Evolutionary conservation across 2,329 filamentous ascomycete species (phyloP).

Genomic region (Hymenoscyphus infarciens): DNA sequence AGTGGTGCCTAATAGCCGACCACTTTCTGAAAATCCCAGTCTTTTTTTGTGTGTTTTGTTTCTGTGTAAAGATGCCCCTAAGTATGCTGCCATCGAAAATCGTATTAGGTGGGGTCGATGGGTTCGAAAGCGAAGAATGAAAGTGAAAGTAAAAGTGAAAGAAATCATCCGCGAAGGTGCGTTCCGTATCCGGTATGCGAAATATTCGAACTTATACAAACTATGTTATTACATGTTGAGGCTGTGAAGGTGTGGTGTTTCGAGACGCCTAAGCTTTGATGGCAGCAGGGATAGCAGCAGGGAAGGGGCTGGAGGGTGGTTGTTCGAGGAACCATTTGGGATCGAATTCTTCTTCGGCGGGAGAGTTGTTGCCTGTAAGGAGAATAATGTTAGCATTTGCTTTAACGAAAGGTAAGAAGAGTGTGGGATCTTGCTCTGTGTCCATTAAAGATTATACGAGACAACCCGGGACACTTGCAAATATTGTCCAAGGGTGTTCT

Average conservation of each 20-base stretch:
- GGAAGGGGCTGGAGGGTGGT: not conserved
- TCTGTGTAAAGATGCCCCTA: not conserved
- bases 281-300: not conserved
- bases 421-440: not conserved
- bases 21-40: not conserved
- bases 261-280: not conserved
- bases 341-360: not conserved
- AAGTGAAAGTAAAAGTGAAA: not conserved
- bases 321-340: not conserved
- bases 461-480: too few relatives aligned
- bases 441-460: too few relatives aligned
- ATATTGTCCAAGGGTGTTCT: too few relatives aligned
- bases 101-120: conserved; percentile 1
- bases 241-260: not conserved
- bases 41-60: not conserved
- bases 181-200: not conserved
- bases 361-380: not conserved
- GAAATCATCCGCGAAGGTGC: not conserved
- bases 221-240: not conserved
- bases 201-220: not conserved
- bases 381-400: not conserved
- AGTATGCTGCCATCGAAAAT: not conserved
- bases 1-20: not conserved
- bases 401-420: not conserved
- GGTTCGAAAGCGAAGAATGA: not conserved